phyloP scores from a whole-genome alignment of 192 early-diverging fungal genomes.

The Bifiguratus adelaidae region DNA sequence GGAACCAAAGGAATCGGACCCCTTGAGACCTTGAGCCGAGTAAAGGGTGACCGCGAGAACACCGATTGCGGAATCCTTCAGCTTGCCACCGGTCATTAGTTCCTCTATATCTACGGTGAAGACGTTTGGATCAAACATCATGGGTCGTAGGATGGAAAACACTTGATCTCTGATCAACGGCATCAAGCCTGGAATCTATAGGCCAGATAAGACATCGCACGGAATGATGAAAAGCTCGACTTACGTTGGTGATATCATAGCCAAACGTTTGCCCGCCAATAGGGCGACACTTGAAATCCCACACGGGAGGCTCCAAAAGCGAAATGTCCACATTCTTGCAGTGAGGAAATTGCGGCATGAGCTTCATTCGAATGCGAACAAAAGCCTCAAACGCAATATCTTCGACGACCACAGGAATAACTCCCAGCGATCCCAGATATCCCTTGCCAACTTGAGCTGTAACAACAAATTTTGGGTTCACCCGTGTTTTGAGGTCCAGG shows the following conservation, averaged over 20 bases:
- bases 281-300: slow-evolving; percentile 73
- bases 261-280: slow-evolving; percentile 55
- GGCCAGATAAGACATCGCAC: no score
- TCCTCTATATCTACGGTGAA: slow-evolving; percentile 17
- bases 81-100: slow-evolving; percentile 14
- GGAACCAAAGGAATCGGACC: background rate
- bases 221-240: no score
- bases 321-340: slow-evolving; percentile 56
- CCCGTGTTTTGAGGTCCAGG: slow-evolving; percentile 34
- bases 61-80: slow-evolving; percentile 17
- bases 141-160: slow-evolving; percentile 40
- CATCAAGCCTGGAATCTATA: slow-evolving; percentile 53
- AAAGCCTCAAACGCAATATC: slow-evolving; percentile 60
- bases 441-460: slow-evolving; percentile 68
- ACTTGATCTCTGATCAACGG: slow-evolving; percentile 49
- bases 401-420: slow-evolving; percentile 62
- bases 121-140: slow-evolving; percentile 23
- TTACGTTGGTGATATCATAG: slow-evolving; percentile 59
- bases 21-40: slow-evolving; percentile 7
- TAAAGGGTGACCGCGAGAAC: slow-evolving; percentile 14
- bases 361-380: slow-evolving; percentile 56
- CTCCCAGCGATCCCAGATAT: slow-evolving; percentile 54
- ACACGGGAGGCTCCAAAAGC: slow-evolving; percentile 58
- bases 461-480: slow-evolving; percentile 69
- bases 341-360: slow-evolving; percentile 65